phyloP scores from a whole-genome alignment of 192 early-diverging fungal species.

The Coemansia nantahalensis region DNA sequence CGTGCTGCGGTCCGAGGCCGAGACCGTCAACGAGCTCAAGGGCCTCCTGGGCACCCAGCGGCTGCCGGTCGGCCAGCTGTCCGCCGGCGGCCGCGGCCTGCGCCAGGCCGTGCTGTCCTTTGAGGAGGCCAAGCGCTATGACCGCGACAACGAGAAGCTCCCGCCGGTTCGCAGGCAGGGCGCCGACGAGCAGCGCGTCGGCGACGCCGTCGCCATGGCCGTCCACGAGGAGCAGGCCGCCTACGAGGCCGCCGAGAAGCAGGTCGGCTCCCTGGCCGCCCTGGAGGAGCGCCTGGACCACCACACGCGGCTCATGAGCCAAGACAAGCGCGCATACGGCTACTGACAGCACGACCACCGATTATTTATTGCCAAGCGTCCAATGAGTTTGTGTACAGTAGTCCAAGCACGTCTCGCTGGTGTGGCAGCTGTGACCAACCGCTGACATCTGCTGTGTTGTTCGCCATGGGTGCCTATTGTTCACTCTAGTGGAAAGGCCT shows the following conservation, averaged over 20 bases:
- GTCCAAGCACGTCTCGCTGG: no score
- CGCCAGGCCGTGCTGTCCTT: slow-evolving; percentile 85
- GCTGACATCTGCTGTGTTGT: no score
- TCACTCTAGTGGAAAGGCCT: no score
- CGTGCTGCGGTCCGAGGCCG: slow-evolving; percentile 86
- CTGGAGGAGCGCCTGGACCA: slow-evolving; percentile 35
- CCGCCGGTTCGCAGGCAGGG: slow-evolving; percentile 60
- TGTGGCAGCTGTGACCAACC: no score
- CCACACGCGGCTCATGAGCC: slow-evolving; percentile 27
- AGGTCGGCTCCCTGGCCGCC: slow-evolving; percentile 25
- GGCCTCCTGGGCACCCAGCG: slow-evolving; percentile 77
- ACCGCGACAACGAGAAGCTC: slow-evolving; percentile 89
- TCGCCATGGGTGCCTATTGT: no score
- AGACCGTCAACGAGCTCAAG: slow-evolving; percentile 92
- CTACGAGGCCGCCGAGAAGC: slow-evolving; percentile 25
- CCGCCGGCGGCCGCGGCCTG: slow-evolving; percentile 88
- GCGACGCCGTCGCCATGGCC: slow-evolving; percentile 24
- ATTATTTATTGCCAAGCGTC: no score
- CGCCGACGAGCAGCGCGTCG: slow-evolving; percentile 21
- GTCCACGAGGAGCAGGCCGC: slow-evolving; percentile 34
- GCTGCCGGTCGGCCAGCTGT: slow-evolving; percentile 83
- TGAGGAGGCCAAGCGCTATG: slow-evolving; percentile 87
- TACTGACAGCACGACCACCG: no score
- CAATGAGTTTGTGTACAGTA: background rate
- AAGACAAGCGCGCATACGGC: slow-evolving; percentile 11